These are phyloP conservation scores for Reticulomyxa filosa DNA, from an alignment of 78 protist species.

Conservation along the genomic window DNA sequence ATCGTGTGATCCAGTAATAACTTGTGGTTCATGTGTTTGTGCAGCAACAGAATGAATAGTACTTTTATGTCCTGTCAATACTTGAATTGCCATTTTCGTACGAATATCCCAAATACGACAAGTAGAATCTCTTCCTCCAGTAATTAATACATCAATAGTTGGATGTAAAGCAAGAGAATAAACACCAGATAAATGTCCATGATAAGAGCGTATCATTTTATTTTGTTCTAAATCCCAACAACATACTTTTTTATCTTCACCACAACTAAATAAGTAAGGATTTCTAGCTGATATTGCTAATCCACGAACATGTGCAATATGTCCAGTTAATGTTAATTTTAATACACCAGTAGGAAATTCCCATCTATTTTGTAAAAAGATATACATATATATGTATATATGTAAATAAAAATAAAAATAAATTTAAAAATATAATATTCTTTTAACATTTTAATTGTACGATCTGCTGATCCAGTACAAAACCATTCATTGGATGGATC, in stretches of 20 bases:
- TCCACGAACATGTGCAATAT: slow-evolving; percentile 39
- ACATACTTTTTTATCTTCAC: neutral
- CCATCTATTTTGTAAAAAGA: slow-evolving; percentile 49
- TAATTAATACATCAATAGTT: slow-evolving; percentile 75
- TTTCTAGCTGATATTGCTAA: slow-evolving; percentile 1
- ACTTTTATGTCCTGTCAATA: slow-evolving; percentile 3
- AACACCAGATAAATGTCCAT: slow-evolving; percentile 41
- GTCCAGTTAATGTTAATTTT: slow-evolving; percentile 85
- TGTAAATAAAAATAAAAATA: too few relatives aligned
- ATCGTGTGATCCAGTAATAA: slow-evolving; percentile 49
- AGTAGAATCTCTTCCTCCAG: slow-evolving; percentile 78
- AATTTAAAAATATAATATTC: too few relatives aligned
- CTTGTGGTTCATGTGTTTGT: slow-evolving; percentile 8
- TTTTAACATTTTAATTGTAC: slow-evolving; percentile 61
- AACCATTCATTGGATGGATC: slow-evolving; percentile 92
- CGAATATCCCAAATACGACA: slow-evolving; percentile 89
- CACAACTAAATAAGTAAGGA: slow-evolving; percentile 75
- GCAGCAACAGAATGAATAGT: neutral
- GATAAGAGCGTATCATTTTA: slow-evolving; percentile 10
- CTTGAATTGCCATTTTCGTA: slow-evolving; percentile 33
- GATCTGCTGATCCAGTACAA: slow-evolving; percentile 74
- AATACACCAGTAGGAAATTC: slow-evolving; percentile 75
- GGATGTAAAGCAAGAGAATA: slow-evolving; percentile 77
- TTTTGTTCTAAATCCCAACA: slow-evolving; percentile 22
- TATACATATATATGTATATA: too few relatives aligned